These are phyloP conservation scores for Candida wancherniae DNA, from an alignment of 805 yeast species.

Conservation along the genomic window DNA sequence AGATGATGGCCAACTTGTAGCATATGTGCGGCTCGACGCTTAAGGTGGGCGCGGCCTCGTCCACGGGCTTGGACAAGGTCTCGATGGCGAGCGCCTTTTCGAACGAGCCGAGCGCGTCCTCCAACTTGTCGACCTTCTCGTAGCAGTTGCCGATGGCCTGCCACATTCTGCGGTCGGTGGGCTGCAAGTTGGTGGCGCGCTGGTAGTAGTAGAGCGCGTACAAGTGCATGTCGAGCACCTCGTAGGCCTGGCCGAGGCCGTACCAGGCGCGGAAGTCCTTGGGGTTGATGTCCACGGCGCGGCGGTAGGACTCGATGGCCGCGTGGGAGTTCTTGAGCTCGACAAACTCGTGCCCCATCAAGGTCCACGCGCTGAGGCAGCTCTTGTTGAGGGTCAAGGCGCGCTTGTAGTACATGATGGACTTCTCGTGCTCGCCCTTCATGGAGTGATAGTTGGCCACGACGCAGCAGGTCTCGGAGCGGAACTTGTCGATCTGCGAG, in stretches of 20 bases:
- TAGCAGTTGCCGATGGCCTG: conserved; percentile 88
- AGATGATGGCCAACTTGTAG: conserved; percentile 63
- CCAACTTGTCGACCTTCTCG: conserved; percentile 65
- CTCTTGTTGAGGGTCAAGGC: conserved; percentile 78
- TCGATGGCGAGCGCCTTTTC: conserved; percentile 66
- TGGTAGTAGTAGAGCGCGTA: conserved; percentile 92
- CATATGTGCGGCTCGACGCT: conserved; percentile 51
- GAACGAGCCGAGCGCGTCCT: conserved; percentile 76
- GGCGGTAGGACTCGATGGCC: conserved; percentile 89
- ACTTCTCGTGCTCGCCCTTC: conserved; percentile 90
- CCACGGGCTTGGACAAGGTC: conserved; percentile 24
- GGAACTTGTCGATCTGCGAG: conserved; percentile 71
- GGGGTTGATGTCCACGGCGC: conserved; percentile 86
- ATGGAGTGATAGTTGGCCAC: conserved; percentile 90
- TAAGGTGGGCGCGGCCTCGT: conserved; percentile 20
- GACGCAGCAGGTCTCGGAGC: conserved; percentile 94
- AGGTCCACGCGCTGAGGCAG: conserved; percentile 91
- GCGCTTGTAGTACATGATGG: conserved; percentile 86
- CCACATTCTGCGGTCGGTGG: conserved; percentile 93
- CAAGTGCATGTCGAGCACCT: conserved; percentile 89
- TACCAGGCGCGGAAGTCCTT: conserved; percentile 97
- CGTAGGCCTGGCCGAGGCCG: conserved; percentile 97
- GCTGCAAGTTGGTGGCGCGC: conserved; percentile 81
- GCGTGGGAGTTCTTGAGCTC: conserved; percentile 96
- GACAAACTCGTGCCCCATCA: conserved; percentile 98